phyloP scores from a whole-genome alignment of 2,329 filamentous ascomycete species.

The Decorospora gaudefroyi region DNA sequence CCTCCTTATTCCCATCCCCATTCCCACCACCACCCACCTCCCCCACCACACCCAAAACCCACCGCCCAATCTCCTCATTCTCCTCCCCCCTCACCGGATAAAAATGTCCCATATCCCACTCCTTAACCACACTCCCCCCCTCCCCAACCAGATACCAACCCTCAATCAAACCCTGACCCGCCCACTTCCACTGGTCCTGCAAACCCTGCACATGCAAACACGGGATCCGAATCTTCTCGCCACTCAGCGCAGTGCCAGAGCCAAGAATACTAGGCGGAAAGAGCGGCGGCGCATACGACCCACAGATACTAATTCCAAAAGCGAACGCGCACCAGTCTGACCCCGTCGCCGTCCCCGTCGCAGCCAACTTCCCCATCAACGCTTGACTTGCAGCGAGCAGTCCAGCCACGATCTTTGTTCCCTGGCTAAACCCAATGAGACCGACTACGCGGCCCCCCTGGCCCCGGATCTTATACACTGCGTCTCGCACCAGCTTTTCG shows the following conservation, averaged over 20 bases:
- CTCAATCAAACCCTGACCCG: conserved; percentile 38
- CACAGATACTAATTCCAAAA: conserved; percentile 35
- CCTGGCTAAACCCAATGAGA: conserved; percentile 41
- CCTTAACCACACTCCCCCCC: conserved; percentile 31
- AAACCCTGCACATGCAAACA: conserved; percentile 41
- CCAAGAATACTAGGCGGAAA: conserved; percentile 20
- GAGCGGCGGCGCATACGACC: conserved; percentile 37
- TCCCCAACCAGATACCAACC: conserved; percentile 31
- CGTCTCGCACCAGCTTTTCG: conserved; percentile 25
- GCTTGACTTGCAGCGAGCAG: conserved; percentile 29
- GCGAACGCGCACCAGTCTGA: conserved; percentile 24
- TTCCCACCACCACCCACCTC: conserved; percentile 8
- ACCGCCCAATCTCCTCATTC: conserved; percentile 35
- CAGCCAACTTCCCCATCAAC: conserved; percentile 8
- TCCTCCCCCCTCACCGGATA: conserved; percentile 42
- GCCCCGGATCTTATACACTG: conserved; percentile 17
- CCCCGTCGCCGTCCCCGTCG: conserved; percentile 5
- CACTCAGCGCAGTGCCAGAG: conserved; percentile 4
- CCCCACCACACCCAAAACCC: conserved; percentile 23
- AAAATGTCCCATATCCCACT: conserved; percentile 45
- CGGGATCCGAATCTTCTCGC: conserved; percentile 33
- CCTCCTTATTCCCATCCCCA: neutral
- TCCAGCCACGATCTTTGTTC: conserved; percentile 42
- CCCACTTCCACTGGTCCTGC: conserved; percentile 45
- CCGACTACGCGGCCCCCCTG: conserved; percentile 36